Evolutionary conservation across 2,329 filamentous ascomycete species (phyloP).

Genomic region (Paramyrothecium sp.): DNA sequence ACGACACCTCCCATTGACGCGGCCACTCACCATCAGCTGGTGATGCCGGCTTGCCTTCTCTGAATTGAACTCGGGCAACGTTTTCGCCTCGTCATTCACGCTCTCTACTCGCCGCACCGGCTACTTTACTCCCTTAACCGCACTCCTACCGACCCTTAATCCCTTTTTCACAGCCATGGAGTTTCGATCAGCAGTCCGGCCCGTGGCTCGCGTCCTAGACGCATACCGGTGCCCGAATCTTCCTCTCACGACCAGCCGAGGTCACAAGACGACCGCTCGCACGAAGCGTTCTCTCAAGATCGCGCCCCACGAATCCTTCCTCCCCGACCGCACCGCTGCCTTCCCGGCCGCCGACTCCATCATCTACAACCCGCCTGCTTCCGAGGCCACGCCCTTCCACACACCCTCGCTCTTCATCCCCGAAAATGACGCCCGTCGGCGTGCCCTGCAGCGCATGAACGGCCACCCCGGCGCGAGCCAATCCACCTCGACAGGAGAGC

Average conservation of each 20-base stretch:
- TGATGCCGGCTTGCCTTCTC: constrained; percentile 9
- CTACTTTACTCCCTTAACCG: constrained; percentile 4
- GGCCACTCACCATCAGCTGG: constrained; percentile 18
- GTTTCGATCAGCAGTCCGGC: constrained; percentile 31
- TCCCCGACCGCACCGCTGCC: constrained; percentile 32
- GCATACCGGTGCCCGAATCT: constrained; percentile 19
- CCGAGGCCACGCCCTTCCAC: constrained; percentile 56
- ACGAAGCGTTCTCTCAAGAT: constrained; percentile 59
- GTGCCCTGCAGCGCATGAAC: constrained; percentile 45
- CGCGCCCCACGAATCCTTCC: constrained; percentile 60
- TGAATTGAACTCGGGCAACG: neutral
- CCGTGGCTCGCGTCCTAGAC: constrained; percentile 32
- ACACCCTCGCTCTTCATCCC: constrained; percentile 68
- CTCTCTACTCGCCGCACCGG: neutral
- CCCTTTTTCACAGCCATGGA: constrained; percentile 28
- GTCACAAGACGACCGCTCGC: constrained; percentile 51
- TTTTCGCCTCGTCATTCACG: neutral
- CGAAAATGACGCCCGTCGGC: constrained; percentile 51
- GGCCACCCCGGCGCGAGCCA: constrained; percentile 21
- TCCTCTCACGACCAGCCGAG: constrained; percentile 28
- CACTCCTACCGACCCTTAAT: constrained; percentile 3
- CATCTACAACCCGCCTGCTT: constrained; percentile 57
- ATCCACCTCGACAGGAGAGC: constrained; percentile 12
- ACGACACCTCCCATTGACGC: constrained; percentile 18
- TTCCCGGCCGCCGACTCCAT: constrained; percentile 36